Conservation (phyloP, 208 protist species). For the Herpetomonas samuelpessoai region DNA sequence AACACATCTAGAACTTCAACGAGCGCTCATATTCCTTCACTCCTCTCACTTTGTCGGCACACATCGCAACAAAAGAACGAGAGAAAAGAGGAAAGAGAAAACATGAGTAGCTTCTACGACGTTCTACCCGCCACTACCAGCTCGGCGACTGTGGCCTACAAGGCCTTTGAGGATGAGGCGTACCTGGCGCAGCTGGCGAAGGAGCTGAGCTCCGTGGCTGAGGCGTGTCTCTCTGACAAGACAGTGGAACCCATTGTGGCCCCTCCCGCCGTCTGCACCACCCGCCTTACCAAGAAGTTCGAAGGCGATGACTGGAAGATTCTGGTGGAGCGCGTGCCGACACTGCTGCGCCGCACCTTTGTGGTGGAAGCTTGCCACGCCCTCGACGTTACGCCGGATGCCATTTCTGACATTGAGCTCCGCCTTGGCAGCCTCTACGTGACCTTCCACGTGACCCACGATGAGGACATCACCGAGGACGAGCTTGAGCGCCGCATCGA, state of each 20-base stretch:
- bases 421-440: slow-evolving; percentile 84
- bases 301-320: slow-evolving; percentile 75
- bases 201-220: not conserved
- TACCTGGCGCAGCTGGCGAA: not conserved
- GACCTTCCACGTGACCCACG: slow-evolving; percentile 79
- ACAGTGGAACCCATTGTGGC: not conserved
- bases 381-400: slow-evolving; percentile 33
- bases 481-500: slow-evolving; percentile 74
- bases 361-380: slow-evolving; percentile 50
- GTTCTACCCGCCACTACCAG: no score
- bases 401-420: slow-evolving; percentile 48
- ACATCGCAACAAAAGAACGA: no score
- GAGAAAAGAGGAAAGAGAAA: no score
- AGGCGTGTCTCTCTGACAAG: not conserved
- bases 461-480: slow-evolving; percentile 61
- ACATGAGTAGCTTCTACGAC: no score
- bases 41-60: no score
- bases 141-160: not conserved
- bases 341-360: slow-evolving; percentile 46
- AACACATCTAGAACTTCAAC: no score
- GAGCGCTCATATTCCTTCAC: no score
- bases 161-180: not conserved
- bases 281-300: slow-evolving; percentile 59
- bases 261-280: slow-evolving; percentile 3
- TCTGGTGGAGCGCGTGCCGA: slow-evolving; percentile 31